Base-by-base conservation (phyloP, 2,329 filamentous ascomycete species). In the Neonectria faginata region DNA sequence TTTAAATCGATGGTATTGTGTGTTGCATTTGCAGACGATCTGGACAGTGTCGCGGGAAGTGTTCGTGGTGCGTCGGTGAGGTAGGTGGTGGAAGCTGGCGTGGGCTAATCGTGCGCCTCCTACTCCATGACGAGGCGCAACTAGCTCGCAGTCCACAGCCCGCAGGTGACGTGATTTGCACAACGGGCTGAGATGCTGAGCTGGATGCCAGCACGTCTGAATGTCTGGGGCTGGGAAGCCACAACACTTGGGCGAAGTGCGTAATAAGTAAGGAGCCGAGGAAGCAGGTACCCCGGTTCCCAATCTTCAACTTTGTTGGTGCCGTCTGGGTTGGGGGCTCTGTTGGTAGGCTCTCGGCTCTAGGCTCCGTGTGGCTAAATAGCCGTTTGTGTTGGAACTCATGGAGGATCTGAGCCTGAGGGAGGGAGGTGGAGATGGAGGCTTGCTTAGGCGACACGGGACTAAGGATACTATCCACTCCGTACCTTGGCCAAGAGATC, bases 1-100 rank as follows among this genome's bases (percentile, higher is more conserved):
- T 82, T 80, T 74, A 79, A 78, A 77, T 78, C 70, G 74, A 74
- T 76, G 73, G 67, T 75, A 68, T 73, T 70, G 61, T 68, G 65
- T 73, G 68, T 63, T 66, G 61, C 62, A 57, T 62, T 65, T 53
- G 47, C 60, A 64, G 59, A 58, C 67, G 65, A 70, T 62, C 67
- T 67, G 64, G 67, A n/a, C n/a, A 9, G 8, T 16, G 47, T 18
- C n/a, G 3, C n/a, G 16, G 3, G 27, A 31, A 12, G 27, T 18
- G 27, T 29, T 9, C 22, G 45, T n/a, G 16, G 14, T 29, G 16
- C 29, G 45, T 14, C n/a, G 45, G 10, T 48, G 25, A 22, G 22
- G 22, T 22, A 39, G 14, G 12, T 48, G 48, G 14, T 55, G 6
- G 14, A 29, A 44, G 52, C 9, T 27, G 16, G 18, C 8, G 33